phyloP scores from a whole-genome alignment of 441 rosid genomes.

The Erodium trifolium region DNA sequence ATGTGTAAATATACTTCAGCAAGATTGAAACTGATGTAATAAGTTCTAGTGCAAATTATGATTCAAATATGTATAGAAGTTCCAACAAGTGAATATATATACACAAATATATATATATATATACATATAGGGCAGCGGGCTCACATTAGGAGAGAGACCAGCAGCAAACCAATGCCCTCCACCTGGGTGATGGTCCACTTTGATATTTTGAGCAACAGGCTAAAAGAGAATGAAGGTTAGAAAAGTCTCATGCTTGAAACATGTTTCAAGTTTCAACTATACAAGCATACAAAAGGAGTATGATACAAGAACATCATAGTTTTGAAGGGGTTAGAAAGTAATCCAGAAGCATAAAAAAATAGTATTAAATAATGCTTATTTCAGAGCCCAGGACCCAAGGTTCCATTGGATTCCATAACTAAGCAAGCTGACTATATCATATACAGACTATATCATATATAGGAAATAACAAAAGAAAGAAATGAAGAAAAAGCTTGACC shows the following conservation, averaged over 20 bases:
- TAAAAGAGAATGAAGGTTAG: conserved; percentile 16
- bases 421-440: too few relatives aligned
- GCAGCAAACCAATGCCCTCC: conserved; percentile 99
- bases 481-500: background rate
- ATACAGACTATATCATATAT: too few relatives aligned
- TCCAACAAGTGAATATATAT: conserved; percentile 1
- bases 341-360: conserved; percentile 29
- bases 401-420: conserved; percentile 14
- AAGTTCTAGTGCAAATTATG: conserved; percentile 10
- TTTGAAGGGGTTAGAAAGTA: background rate
- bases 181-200: conserved; percentile 98
- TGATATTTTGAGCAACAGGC: conserved; percentile 74
- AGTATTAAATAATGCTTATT: conserved; percentile 43
- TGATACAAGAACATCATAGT: conserved; percentile 30
- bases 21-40: conserved; percentile 5
- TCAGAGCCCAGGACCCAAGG: background rate
- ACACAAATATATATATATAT: too few relatives aligned
- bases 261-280: conserved; percentile 1
- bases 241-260: background rate
- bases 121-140: conserved; percentile 61
- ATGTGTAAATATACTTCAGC: conserved; percentile 6
- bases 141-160: conserved; percentile 98
- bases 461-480: background rate
- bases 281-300: conserved; percentile 3
- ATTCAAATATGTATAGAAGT: conserved; percentile 9